phyloP scores from a whole-genome alignment of 768 basidiomycete genomes.

The Coprinopsis strossmayeri region DNA sequence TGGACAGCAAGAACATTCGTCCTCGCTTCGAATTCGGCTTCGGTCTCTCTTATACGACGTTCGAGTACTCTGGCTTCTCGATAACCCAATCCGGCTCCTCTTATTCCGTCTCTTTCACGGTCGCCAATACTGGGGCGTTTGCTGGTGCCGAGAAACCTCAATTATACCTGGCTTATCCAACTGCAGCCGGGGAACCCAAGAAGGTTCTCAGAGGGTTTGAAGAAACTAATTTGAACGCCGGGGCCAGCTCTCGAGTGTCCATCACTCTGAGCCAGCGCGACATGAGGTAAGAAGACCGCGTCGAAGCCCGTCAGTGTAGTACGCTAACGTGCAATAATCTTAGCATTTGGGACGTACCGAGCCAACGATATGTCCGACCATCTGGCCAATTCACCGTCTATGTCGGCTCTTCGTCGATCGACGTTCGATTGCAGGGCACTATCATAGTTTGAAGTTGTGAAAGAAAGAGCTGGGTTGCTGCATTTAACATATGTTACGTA shows the following conservation, averaged over 20 bases:
- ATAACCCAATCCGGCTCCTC: slow-evolving; percentile 28
- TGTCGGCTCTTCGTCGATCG: slow-evolving; percentile 46
- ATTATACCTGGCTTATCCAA: slow-evolving; percentile 45
- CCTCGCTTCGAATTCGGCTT: slow-evolving; percentile 66
- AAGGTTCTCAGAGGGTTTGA: slow-evolving; percentile 48
- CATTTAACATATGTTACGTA: too few species aligned
- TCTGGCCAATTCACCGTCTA: slow-evolving; percentile 44
- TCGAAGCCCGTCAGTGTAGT: not conserved
- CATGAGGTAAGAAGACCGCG: slow-evolving; percentile 31
- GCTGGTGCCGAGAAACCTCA: slow-evolving; percentile 50
- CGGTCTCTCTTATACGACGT: slow-evolving; percentile 70
- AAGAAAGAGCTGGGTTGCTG: too few species aligned
- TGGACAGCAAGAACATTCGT: slow-evolving; percentile 44
- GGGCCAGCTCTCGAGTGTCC: slow-evolving; percentile 28
- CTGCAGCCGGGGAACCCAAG: slow-evolving; percentile 38
- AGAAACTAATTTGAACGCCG: slow-evolving; percentile 32
- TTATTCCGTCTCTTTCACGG: slow-evolving; percentile 32
- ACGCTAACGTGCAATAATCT: not conserved
- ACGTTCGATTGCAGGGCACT: slow-evolving; percentile 36
- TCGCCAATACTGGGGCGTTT: slow-evolving; percentile 42
- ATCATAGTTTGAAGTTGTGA: slow-evolving; percentile 13
- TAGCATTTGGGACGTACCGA: slow-evolving; percentile 47
- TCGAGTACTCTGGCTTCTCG: slow-evolving; percentile 50
- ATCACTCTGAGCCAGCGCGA: slow-evolving; percentile 34
- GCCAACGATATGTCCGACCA: slow-evolving; percentile 45